Evolutionary conservation across 306 rosid species (phyloP), one percentile per base, ranked within the genome.

Genomic region (Cicer judaicum): DNA sequence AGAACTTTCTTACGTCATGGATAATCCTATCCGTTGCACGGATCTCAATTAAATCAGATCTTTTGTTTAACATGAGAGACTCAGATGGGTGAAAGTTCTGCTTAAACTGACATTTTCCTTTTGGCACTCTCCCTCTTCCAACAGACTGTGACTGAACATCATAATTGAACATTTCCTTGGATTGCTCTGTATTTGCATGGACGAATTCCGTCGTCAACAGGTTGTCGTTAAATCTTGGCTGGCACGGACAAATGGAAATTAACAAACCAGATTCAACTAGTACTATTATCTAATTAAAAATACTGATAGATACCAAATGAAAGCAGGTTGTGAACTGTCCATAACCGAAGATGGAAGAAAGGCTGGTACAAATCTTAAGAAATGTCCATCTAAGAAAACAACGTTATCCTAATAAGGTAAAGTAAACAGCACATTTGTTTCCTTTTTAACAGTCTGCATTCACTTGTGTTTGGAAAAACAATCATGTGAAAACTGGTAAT

Each of bases 11-110:
- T 80, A 80, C 85, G 19, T 81, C 84, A 49, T 48, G 80, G 64
- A 80, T 78, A 78, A 84, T 72, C 53, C 59, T 48, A 59, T 77
- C 72, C 42, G 85, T 81, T 55, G 83, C 69, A 18, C 71, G 83
- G 44, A 80, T 75, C 72, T 74, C 15, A 69, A 73, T 80, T 34
- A 74, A 10, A 59, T 84, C 64, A 47, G 83, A 48, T 56, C 67
- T 74, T 21, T 56, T 80, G 39, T 80, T 73, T 64, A 73, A 47
- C 72, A 56, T 38, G 78, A 64, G 56, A 48, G 21, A 6, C 47
- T 80, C 78, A 41, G 83, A 69, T 73, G 55, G 10, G 68, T 34
- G 68, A 10, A 69, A 49, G 50, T 62, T 72, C 68, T 80, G 75
- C 80, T 73, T 67, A 44, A 42, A 49, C 49, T 63, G 78, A 73